Base-by-base conservation (phyloP, 306 rosid species). In the Sesbania bispinosa region DNA sequence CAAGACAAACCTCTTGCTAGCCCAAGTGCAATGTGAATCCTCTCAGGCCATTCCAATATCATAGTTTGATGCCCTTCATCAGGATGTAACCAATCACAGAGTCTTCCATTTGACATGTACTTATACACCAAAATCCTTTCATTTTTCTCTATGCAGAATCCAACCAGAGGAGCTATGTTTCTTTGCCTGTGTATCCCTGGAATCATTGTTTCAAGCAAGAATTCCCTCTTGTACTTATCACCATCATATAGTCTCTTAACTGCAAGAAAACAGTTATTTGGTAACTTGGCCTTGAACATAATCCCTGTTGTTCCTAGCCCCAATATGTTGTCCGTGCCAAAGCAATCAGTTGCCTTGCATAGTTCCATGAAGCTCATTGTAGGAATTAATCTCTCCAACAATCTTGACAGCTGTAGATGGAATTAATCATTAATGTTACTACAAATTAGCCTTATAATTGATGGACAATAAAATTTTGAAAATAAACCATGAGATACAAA, bases 21-120 rank as follows among this genome's bases (percentile, higher is more conserved):
- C 6, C 84, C 87, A 33, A 83, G 61, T 20, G 77, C 84, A 54
- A 83, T 79, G 65, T 79, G 66, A 78, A 78, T 29, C 24, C 77
- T 67, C 71, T 71, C 62, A 9, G 64, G 70, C 73, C 81, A 53
- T 62, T 29, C 59, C 57, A 62, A 14, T 43, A 19, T 21, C 30
- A 41, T 10, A 30, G 39, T 3, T 19, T 51, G 47, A 29, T 53
- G 39, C 7, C n/a, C 78, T 10, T 10, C 66, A 20, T 4, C 54
- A 47, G 62, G 33, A 33, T 66, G 61, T 29, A 83, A 67, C 77
- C 79, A 72, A 29, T 71, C 71, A 23, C 57, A 23, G 52, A 83
- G 84, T 2, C 20, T 72, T 35, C 84, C 84, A 43, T 75, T 83
- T 14, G 81, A 42, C 52, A 67, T 71, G 80, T 52, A 64, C 39